phyloP scores from a whole-genome alignment of 2,329 filamentous ascomycete species.

The Nemania abortiva region DNA sequence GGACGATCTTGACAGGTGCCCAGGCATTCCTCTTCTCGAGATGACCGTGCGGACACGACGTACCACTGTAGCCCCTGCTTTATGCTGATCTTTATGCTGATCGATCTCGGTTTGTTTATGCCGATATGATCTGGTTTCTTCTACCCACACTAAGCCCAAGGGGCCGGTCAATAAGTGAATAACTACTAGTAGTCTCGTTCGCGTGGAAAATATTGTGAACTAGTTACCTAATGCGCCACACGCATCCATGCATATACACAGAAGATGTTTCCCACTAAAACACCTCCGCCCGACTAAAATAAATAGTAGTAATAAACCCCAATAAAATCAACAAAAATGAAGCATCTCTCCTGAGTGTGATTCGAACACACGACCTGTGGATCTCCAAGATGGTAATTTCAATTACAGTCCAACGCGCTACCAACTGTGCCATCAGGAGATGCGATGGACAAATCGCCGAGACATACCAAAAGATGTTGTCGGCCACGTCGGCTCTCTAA shows the following conservation, averaged over 20 bases:
- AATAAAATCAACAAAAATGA: neutral
- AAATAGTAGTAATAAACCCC: neutral
- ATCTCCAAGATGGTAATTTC: conserved; percentile 30
- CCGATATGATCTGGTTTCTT: too few species aligned
- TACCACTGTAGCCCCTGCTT: neutral
- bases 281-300: too few species aligned
- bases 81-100: neutral
- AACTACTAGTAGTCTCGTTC: too few species aligned
- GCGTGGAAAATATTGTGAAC: too few species aligned
- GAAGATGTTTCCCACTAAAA: too few species aligned
- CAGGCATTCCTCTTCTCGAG: neutral
- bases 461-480: neutral
- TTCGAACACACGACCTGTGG: conserved; percentile 40
- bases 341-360: conserved; percentile 35
- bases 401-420: conserved; percentile 42
- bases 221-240: too few species aligned
- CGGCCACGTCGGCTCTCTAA: neutral
- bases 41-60: neutral
- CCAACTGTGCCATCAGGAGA: conserved; percentile 40
- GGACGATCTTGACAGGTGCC: neutral
- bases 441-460: neutral
- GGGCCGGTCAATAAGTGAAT: too few species aligned
- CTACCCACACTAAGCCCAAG: too few species aligned
- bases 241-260: too few species aligned
- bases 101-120: neutral